Percentiles rank a stretch among this genome's conserved stretches.
phyloP scores from a whole-genome alignment of 495 filamentous ascomycete genomes.

The Xylaria flabelliformis region DNA sequence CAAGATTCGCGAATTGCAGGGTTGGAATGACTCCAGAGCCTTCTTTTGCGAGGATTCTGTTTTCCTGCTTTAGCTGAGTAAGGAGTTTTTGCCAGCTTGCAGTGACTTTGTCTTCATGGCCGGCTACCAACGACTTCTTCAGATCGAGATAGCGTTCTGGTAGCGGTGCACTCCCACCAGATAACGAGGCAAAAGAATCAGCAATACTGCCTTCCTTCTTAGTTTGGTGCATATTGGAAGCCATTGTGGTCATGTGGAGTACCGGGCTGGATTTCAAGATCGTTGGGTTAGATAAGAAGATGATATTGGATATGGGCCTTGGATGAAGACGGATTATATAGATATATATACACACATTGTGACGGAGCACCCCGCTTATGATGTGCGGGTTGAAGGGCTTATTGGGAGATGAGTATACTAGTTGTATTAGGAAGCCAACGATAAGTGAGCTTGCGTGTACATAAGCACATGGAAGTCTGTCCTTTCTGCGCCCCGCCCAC shows the following conservation, averaged over 20 bases:
- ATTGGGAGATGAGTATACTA: too few species aligned
- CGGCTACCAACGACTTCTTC: slow-evolving; percentile 68
- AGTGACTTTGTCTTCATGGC: slow-evolving; percentile 66
- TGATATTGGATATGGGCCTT: neutral
- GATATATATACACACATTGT: neutral
- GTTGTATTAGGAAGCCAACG: too few species aligned
- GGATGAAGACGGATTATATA: neutral
- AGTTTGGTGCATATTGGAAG: slow-evolving; percentile 22
- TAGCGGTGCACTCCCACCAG: slow-evolving; percentile 67
- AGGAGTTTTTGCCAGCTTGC: slow-evolving; percentile 77
- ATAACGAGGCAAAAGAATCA: slow-evolving; percentile 81
- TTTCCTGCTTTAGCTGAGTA: slow-evolving; percentile 57
- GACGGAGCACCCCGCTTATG: too few species aligned
- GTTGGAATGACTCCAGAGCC: slow-evolving; percentile 61
- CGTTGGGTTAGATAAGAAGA: neutral
- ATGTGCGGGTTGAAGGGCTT: too few species aligned
- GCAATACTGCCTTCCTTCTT: slow-evolving; percentile 77
- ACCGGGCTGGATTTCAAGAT: neutral
- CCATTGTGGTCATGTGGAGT: slow-evolving; percentile 26
- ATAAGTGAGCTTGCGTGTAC: too few species aligned
- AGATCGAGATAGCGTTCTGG: slow-evolving; percentile 76
- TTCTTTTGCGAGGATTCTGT: slow-evolving; percentile 49
- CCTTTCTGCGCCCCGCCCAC: too few species aligned
- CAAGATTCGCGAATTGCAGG: slow-evolving; percentile 62
- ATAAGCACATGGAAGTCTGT: too few species aligned